These are phyloP conservation scores for Candida palmyrensis DNA, from an alignment of 805 yeast species.

Conservation along the genomic window DNA sequence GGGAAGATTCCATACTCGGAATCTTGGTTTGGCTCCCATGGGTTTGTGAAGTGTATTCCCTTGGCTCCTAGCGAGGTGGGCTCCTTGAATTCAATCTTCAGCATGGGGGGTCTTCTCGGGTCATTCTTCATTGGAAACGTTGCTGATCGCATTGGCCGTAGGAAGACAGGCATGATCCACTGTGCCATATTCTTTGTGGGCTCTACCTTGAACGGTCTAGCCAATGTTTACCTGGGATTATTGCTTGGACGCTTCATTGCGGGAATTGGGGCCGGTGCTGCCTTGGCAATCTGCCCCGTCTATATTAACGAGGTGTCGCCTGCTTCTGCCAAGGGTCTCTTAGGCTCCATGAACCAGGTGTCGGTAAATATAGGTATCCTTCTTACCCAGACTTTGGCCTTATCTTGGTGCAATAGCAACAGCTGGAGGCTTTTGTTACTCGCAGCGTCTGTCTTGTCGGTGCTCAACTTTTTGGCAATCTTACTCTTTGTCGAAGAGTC, in stretches of 20 bases:
- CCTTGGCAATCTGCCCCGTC: slow-evolving; percentile 81
- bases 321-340: slow-evolving; percentile 55
- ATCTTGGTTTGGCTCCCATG: slow-evolving; percentile 38
- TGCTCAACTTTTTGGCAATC: slow-evolving; percentile 38
- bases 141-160: slow-evolving; percentile 66
- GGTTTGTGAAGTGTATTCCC: slow-evolving; percentile 48
- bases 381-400: slow-evolving; percentile 70
- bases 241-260: slow-evolving; percentile 68
- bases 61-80: slow-evolving; percentile 60
- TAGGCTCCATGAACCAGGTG: slow-evolving; percentile 90
- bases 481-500: slow-evolving; percentile 56
- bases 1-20: slow-evolving; percentile 25
- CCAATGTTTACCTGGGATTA: slow-evolving; percentile 40
- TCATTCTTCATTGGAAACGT: slow-evolving; percentile 63
- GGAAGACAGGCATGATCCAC: slow-evolving; percentile 46
- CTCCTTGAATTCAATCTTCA: slow-evolving; percentile 68
- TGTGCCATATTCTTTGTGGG: slow-evolving; percentile 54
- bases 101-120: slow-evolving; percentile 80
- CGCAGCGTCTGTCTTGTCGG: slow-evolving; percentile 54
- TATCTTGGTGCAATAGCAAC: slow-evolving; percentile 55
- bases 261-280: slow-evolving; percentile 85
- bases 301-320: slow-evolving; percentile 82
- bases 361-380: slow-evolving; percentile 82
- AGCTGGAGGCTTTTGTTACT: slow-evolving; percentile 72
- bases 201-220: slow-evolving; percentile 51